phyloP scores from a whole-genome alignment of 2,329 filamentous ascomycete species.

The Aschersonia sp. region DNA sequence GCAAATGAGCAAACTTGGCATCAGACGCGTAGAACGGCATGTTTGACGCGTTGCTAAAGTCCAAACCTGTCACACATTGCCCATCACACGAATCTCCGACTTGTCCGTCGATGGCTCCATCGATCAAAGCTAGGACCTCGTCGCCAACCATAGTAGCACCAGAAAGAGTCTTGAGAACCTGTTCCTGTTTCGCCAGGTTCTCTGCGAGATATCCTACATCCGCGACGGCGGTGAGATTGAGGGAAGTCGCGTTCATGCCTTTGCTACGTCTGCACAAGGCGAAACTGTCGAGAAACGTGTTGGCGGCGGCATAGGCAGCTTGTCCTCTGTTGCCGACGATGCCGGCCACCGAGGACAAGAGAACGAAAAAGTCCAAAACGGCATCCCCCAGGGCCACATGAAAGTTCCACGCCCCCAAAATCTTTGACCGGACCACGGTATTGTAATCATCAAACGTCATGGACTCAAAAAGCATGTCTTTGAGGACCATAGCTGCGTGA shows the following conservation, averaged over 20 bases:
- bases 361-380: slow-evolving; percentile 38
- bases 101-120: slow-evolving; percentile 33
- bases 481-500: slow-evolving; percentile 30
- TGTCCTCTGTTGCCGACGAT: slow-evolving; percentile 36
- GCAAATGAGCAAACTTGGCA: slow-evolving; percentile 37
- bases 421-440: slow-evolving; percentile 34
- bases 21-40: slow-evolving; percentile 40
- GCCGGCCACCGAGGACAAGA: slow-evolving; percentile 35
- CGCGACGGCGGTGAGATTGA: slow-evolving; percentile 38
- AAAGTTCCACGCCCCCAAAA: slow-evolving; percentile 38
- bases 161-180: slow-evolving; percentile 32
- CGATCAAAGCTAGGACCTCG: slow-evolving; percentile 39
- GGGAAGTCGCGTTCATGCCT: slow-evolving; percentile 27
- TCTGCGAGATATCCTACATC: slow-evolving; percentile 36
- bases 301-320: slow-evolving; percentile 36
- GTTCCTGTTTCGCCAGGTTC: slow-evolving; percentile 24
- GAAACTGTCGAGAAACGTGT: slow-evolving; percentile 24
- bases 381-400: slow-evolving; percentile 26
- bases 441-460: slow-evolving; percentile 35
- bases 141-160: slow-evolving; percentile 35
- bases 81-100: slow-evolving; percentile 26
- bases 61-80: slow-evolving; percentile 40
- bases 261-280: slow-evolving; percentile 20
- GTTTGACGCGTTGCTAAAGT: slow-evolving; percentile 25
- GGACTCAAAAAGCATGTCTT: slow-evolving; percentile 35